Percentiles rank a stretch among this genome's conserved stretches.
Evolutionary conservation across 768 basidiomycete species (phyloP).

Genomic region (Rhodotorula paludigena): DNA sequence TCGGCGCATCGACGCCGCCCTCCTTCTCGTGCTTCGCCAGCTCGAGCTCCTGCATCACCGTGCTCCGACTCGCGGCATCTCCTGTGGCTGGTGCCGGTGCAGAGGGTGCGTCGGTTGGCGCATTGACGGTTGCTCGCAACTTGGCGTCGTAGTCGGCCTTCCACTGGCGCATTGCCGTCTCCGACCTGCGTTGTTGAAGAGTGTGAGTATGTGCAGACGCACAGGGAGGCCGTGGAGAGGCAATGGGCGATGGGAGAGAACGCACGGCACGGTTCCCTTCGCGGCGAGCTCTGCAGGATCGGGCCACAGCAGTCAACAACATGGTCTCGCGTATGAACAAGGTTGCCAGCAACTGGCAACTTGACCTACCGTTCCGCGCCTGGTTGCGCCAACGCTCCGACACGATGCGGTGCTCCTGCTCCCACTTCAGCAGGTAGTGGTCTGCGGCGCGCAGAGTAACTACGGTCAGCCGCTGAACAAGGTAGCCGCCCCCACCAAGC

Average conservation of each 20-base stretch:
- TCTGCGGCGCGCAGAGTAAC: background rate
- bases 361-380: slow-evolving; percentile 26
- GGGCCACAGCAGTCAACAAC: too few relatives aligned
- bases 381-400: slow-evolving; percentile 28
- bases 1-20: background rate
- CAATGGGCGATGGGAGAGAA: too few relatives aligned
- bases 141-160: slow-evolving; percentile 3
- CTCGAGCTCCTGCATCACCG: slow-evolving; percentile 22
- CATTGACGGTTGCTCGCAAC: slow-evolving; percentile 12
- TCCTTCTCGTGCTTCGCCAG: slow-evolving; percentile 12
- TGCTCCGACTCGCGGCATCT: background rate
- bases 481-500: background rate
- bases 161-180: slow-evolving; percentile 11
- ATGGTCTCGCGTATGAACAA: too few relatives aligned
- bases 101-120: background rate
- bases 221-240: background rate
- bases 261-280: slow-evolving; percentile 5
- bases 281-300: slow-evolving; percentile 19
- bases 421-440: slow-evolving; percentile 31
- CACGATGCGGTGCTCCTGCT: slow-evolving; percentile 18
- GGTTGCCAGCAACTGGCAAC: background rate
- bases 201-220: background rate
- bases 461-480: background rate
- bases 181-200: background rate
- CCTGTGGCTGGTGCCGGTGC: background rate